phyloP scores from a whole-genome alignment of 306 rosid species.

The Cercis canadensis region DNA sequence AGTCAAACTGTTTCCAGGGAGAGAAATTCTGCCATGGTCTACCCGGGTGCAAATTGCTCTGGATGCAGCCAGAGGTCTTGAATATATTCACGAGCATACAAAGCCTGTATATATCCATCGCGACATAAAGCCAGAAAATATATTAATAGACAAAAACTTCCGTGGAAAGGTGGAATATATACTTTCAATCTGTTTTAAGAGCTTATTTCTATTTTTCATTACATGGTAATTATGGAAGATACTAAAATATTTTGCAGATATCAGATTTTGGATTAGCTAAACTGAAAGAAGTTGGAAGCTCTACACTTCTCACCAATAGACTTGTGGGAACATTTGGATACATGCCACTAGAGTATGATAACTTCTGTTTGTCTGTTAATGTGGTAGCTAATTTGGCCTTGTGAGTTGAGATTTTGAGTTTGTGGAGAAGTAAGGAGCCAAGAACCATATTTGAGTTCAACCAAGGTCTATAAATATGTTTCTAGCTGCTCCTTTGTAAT shows the following conservation, averaged over 20 bases:
- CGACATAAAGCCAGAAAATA: slow-evolving; percentile 69
- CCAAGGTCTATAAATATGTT: too few species aligned
- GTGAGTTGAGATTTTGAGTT: not conserved
- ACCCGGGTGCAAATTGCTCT: slow-evolving; percentile 67
- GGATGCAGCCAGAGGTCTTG: slow-evolving; percentile 73
- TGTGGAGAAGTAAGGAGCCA: not conserved
- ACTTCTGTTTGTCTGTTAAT: not conserved
- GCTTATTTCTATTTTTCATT: not conserved
- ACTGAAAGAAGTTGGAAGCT: slow-evolving; percentile 62
- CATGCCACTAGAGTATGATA: slow-evolving; percentile 69
- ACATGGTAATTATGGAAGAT: not conserved
- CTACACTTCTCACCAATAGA: slow-evolving; percentile 49
- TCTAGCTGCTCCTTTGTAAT: too few species aligned
- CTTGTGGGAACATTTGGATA: slow-evolving; percentile 74
- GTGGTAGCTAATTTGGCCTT: not conserved
- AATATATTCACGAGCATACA: slow-evolving; percentile 71
- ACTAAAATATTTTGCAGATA: slow-evolving; percentile 40
- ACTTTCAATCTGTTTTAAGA: too few species aligned
- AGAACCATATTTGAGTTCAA: too few species aligned
- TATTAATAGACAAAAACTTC: slow-evolving; percentile 60
- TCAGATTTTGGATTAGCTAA: slow-evolving; percentile 69
- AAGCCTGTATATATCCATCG: slow-evolving; percentile 73
- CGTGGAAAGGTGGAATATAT: slow-evolving; percentile 55
- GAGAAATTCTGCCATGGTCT: slow-evolving; percentile 61
- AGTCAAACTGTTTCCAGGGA: slow-evolving; percentile 27